These are phyloP conservation scores for Diaporthe australafricana DNA, from an alignment of 2,329 filamentous ascomycete species.

Conservation along the genomic window DNA sequence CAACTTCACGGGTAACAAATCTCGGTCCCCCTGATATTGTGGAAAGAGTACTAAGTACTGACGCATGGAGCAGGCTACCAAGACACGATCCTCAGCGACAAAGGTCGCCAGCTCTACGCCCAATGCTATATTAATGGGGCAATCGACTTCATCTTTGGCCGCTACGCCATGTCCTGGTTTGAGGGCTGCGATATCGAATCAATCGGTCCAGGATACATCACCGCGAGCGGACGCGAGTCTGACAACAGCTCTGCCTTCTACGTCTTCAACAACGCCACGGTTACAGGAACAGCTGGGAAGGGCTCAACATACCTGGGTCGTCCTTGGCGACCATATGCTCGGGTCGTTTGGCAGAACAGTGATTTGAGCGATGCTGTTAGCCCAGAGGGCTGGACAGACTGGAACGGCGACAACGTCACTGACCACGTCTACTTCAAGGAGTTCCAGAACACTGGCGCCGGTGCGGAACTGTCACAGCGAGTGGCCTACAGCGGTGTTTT, in stretches of 20 bases:
- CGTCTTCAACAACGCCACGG: constrained; percentile 57
- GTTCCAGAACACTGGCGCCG: constrained; percentile 63
- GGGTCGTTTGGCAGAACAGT: constrained; percentile 63
- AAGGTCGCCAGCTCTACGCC: constrained; percentile 23
- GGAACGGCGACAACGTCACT: constrained; percentile 53
- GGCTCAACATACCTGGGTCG: constrained; percentile 63
- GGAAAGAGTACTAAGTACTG: background rate
- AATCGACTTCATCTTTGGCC: constrained; percentile 25
- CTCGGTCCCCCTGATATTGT: background rate
- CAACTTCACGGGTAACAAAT: constrained; percentile 8
- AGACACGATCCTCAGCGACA: constrained; percentile 23
- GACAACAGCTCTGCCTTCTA: constrained; percentile 58
- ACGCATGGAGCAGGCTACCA: background rate
- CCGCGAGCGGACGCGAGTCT: constrained; percentile 55
- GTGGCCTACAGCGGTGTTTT: constrained; percentile 2
- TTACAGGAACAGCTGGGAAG: constrained; percentile 45
- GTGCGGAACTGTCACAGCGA: constrained; percentile 45
- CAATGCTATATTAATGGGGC: constrained; percentile 8
- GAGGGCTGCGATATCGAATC: constrained; percentile 59
- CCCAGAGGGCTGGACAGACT: constrained; percentile 60
- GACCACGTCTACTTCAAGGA: constrained; percentile 63
- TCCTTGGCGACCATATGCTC: constrained; percentile 62
- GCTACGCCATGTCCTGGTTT: constrained; percentile 26
- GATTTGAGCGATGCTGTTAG: constrained; percentile 61
- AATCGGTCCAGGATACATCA: constrained; percentile 58